Conservation (phyloP, 148 eudicot species). For the Vaccinium darrowii region DNA sequence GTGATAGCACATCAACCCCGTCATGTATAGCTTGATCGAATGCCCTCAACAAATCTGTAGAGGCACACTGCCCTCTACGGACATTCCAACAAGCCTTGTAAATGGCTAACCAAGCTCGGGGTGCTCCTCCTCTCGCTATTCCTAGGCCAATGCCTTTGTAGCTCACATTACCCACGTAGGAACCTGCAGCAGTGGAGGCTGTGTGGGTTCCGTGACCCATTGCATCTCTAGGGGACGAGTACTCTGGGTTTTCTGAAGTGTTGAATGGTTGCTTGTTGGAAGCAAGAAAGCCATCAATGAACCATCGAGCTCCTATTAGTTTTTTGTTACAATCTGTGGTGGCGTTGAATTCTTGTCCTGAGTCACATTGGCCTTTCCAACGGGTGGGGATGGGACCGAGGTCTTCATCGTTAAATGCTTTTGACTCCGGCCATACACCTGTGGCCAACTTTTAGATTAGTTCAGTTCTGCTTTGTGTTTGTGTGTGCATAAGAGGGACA, state of each 20-base stretch:
- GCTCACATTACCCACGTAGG: not conserved
- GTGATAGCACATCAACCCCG: not conserved
- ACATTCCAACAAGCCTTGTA: not conserved
- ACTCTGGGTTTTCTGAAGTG: not conserved
- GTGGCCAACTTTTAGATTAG: not conserved
- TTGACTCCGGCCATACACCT: not conserved
- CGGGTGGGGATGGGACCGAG: not conserved
- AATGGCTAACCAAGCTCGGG: not conserved
- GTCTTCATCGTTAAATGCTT: not conserved
- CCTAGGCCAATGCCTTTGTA: not conserved
- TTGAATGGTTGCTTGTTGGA: not conserved
- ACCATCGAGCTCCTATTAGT: not conserved
- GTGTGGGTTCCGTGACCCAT: not conserved
- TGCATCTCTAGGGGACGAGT: not conserved
- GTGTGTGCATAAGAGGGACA: not conserved
- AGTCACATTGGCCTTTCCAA: not conserved
- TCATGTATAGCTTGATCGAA: not conserved
- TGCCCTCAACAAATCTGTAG: not conserved
- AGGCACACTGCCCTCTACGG: not conserved
- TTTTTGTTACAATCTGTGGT: not conserved
- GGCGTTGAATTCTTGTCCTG: not conserved
- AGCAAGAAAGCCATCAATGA: conserved; percentile 1
- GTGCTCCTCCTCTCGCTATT: not conserved
- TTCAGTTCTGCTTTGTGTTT: not conserved
- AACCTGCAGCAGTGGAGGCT: not conserved